Evolutionary conservation across 176 grass and related monocot genomes (phyloP).

Genomic region (Eleusine coracana): DNA sequence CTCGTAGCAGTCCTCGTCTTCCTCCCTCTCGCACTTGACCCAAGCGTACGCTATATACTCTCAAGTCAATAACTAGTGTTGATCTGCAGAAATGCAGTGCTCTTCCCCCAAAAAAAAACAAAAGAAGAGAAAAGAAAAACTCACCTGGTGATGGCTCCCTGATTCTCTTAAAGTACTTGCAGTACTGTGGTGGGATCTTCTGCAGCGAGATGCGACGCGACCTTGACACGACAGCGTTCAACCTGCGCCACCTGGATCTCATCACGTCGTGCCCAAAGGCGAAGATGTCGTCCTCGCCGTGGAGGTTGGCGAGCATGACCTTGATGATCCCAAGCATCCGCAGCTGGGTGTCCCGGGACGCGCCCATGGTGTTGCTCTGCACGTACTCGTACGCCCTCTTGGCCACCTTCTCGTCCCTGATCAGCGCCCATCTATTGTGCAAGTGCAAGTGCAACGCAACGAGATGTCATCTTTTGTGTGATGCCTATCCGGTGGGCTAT

Average conservation of each 20-base stretch:
- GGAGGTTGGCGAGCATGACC: slow-evolving; percentile 56
- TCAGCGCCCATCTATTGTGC: slow-evolving; percentile 69
- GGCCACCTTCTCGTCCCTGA: slow-evolving; percentile 62
- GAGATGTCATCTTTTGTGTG: too few species aligned
- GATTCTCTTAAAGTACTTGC: slow-evolving; percentile 62
- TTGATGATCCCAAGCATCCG: slow-evolving; percentile 60
- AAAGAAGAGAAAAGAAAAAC: too few species aligned
- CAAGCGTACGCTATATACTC: slow-evolving; percentile 65
- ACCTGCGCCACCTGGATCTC: slow-evolving; percentile 52
- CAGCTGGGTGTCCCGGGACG: slow-evolving; percentile 74
- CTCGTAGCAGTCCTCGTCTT: slow-evolving; percentile 58
- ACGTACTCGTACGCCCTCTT: slow-evolving; percentile 42
- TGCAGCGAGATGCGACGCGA: slow-evolving; percentile 74
- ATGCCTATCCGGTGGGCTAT: too few species aligned
- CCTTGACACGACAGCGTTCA: slow-evolving; percentile 47
- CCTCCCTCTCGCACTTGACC: slow-evolving; percentile 75
- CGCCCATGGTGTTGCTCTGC: slow-evolving; percentile 41
- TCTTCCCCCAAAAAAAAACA: too few species aligned
- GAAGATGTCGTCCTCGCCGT: slow-evolving; percentile 62
- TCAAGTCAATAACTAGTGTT: too few species aligned
- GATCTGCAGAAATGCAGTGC: too few species aligned
- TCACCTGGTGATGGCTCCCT: slow-evolving; percentile 71
- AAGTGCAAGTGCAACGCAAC: not conserved
- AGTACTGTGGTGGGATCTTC: slow-evolving; percentile 53
- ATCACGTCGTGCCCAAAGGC: slow-evolving; percentile 61